A percentile compares a stretch with the other conserved stretches of the same genome.
Conservation (phyloP, 116 monocot genomes). For the Papilionanthe hybrid region DNA sequence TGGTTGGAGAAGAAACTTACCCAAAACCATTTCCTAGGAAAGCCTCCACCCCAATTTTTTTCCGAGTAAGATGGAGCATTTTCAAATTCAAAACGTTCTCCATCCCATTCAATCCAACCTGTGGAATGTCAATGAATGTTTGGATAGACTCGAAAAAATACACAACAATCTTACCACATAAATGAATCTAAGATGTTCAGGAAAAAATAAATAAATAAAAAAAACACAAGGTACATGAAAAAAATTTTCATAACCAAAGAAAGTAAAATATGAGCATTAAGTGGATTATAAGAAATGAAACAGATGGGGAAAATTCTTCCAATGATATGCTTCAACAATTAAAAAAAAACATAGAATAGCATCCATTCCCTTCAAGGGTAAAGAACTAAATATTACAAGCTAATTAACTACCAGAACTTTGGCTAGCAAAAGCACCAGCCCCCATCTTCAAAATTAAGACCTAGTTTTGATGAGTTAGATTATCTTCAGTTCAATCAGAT, state of each 20-base stretch:
- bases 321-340: too few species aligned
- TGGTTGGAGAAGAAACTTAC: slow-evolving; percentile 28
- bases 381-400: too few species aligned
- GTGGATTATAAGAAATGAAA: too few species aligned
- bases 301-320: too few species aligned
- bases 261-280: not conserved
- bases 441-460: too few species aligned
- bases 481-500: too few species aligned
- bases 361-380: too few species aligned
- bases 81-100: slow-evolving; percentile 76
- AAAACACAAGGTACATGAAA: not conserved
- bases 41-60: slow-evolving; percentile 94
- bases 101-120: slow-evolving; percentile 99
- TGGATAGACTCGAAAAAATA: not conserved
- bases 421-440: too few species aligned
- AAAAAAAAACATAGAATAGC: too few species aligned
- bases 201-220: not conserved
- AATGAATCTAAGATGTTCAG: not conserved
- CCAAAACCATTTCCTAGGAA: slow-evolving; percentile 98
- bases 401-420: too few species aligned
- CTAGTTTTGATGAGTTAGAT: too few species aligned
- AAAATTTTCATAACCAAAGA: not conserved
- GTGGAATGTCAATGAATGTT: not conserved
- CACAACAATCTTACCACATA: not conserved
- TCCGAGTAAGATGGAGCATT: slow-evolving; percentile 98